Evolutionary conservation across 106 monocot species (phyloP).

Genomic region (Apostasia shenzhenica): DNA sequence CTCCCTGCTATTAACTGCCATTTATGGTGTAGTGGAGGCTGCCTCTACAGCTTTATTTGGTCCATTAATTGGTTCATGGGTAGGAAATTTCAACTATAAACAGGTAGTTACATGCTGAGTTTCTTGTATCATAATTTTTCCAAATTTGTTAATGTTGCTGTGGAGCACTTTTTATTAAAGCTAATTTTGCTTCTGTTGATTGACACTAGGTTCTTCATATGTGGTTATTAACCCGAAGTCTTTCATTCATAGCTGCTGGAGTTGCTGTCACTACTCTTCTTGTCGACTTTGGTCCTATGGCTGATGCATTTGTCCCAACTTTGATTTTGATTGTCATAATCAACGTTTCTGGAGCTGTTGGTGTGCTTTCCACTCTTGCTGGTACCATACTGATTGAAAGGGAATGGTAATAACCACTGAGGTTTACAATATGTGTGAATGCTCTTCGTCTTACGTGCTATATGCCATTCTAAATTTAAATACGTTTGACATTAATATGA

Average conservation of each 20-base stretch:
- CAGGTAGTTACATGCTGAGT: constrained; percentile 24
- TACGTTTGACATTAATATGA: no score
- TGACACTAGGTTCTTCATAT: constrained; percentile 49
- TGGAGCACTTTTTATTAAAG: background rate
- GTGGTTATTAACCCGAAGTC: constrained; percentile 74
- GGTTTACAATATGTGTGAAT: no score
- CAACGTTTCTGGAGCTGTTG: constrained; percentile 70
- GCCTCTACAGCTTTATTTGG: constrained; percentile 67
- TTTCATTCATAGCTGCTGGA: constrained; percentile 83
- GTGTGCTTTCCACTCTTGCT: constrained; percentile 85
- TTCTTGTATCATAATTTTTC: background rate
- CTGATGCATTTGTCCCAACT: constrained; percentile 33
- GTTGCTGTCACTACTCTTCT: constrained; percentile 51
- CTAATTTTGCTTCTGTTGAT: background rate
- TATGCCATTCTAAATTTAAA: no score
- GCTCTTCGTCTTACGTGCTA: no score
- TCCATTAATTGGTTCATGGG: constrained; percentile 52
- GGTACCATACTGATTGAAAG: constrained; percentile 96
- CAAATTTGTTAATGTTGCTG: background rate
- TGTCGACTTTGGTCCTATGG: constrained; percentile 18
- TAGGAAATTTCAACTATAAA: constrained; percentile 50
- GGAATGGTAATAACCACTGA: constrained; percentile 60
- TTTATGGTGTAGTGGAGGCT: constrained; percentile 93
- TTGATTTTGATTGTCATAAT: constrained; percentile 46
- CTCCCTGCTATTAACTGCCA: constrained; percentile 80